Base-by-base conservation (phyloP, 495 filamentous ascomycete genomes). In the Lasiosphaeria miniovina region DNA sequence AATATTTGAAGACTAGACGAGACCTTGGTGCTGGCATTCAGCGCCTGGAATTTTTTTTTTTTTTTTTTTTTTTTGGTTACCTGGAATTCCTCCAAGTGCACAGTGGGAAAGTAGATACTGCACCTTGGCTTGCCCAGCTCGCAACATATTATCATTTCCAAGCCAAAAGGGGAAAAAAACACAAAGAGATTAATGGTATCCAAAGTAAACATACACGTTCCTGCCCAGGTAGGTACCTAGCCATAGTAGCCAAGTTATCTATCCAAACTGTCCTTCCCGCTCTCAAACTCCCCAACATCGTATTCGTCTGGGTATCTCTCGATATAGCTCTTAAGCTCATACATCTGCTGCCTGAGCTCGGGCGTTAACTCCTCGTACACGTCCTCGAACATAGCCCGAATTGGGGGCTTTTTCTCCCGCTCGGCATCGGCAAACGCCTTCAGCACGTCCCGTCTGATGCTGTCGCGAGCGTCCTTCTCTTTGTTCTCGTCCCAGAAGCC, bases 261-360 rank as follows among this genome's bases (percentile, higher is more conserved):
- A 32, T 56, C 58, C 54, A 93, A 67, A 52, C 86, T 90, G 12
- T 88, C 85, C 36, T 82, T 82, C 3, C 93, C 93, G 41, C 81
- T 87, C 67, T 96, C 88, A 75, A 84, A 93, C 57, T 86, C 83
- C 38, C 79, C 82, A 36, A 95, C 57, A 70, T 98, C 91, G 75
- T 99, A 99, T 77, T 99, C 94, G 9, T 88, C 85, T 0, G 94
- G 93, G 79, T 97, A 99, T 64, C 82, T 85, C 68, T 93, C 86
- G 34, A 99, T 61, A 49, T 96, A 78, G 2, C 82, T 78, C 72
- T 77, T 90, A 58, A 99, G 74, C 75, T 90, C 84, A 63, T 77
- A 76, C 82, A 93, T 90, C 77, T 99, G 95, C 59, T 74, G 81
- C 71, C 77, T 82, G 49, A 88, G 77, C 61, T 98, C 94, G 57